Evolutionary conservation across 179 eudicot genomes (phyloP), one percentile per base, ranked within the genome.

Genomic region (Spinacia oleracea): DNA sequence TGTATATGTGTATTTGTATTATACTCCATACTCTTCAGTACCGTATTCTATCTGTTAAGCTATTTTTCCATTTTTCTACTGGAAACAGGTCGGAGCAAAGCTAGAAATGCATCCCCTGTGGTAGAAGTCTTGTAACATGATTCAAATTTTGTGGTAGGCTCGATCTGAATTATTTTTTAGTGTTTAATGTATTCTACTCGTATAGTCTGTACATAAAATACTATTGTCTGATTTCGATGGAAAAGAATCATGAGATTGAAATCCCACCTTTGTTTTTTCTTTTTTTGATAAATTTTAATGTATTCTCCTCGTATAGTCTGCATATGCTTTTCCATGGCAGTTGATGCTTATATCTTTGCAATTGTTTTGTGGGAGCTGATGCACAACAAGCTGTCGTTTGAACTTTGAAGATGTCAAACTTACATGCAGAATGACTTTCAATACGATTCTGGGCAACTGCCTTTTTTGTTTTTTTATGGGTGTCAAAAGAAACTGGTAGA

Each of bases 351-450:
- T 81, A 95, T 98, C 83, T 95, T 95, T 78, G 97, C 98, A 6
- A 95, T 95, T 59, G 98, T 95, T 16, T 85, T 95, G 73, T 95
- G 98, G 98, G 98, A 95, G 87, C 93, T 95, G 83, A 78, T 95
- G 75, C 94, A 90, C 72, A 95, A 93, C 81, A 91, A 89, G 84
- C 80, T 89, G 73, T 98, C 98, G n/a, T n/a, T n/a, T n/a, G n/a
- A n/a, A n/a, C 70, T 94, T 95, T 78, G 95, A 93, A 84, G 98
- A 95, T 93, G 98, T 95, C 98, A 31, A 95, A 95, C 89, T 85
- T 95, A 75, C 98, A 95, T 86, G 98, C 98, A 14, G 98, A n/a
- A n/a, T n/a, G n/a, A n/a, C n/a, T n/a, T n/a, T n/a, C n/a, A n/a
- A n/a, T n/a, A n/a, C n/a, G n/a, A n/a, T n/a, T n/a, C n/a, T n/a